Evolutionary conservation across 1,284 basidiomycete species (phyloP).

Genomic region (Hymenochaete sp.): DNA sequence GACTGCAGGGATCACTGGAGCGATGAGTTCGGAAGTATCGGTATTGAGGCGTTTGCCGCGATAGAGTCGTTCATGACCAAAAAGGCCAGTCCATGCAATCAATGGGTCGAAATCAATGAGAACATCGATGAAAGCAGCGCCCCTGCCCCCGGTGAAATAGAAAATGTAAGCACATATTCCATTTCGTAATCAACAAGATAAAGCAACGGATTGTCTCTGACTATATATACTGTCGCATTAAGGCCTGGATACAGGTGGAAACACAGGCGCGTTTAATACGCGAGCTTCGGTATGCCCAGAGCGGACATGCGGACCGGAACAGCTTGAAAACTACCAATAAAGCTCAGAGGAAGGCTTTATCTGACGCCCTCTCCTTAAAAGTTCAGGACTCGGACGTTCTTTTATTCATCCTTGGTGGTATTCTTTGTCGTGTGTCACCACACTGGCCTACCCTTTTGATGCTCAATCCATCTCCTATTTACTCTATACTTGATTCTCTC

Average conservation of each 20-base stretch:
- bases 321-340: slow-evolving; percentile 1
- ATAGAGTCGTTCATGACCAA: slow-evolving; percentile 13
- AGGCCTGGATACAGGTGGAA: background rate
- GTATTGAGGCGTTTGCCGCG: slow-evolving; percentile 11
- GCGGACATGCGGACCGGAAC: too few relatives aligned
- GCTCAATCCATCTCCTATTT: slow-evolving; percentile 17
- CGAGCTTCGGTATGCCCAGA: too few relatives aligned
- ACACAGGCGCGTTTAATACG: background rate
- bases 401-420: slow-evolving; percentile 16
- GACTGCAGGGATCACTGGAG: slow-evolving; percentile 3
- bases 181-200: too few relatives aligned
- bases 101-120: too few relatives aligned
- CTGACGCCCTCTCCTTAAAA: slow-evolving; percentile 1
- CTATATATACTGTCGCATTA: too few relatives aligned
- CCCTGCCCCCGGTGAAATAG: background rate
- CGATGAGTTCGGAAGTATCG: slow-evolving; percentile 6
- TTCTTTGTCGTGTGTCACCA: slow-evolving; percentile 7
- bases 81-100: slow-evolving; percentile 1
- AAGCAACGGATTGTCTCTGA: too few relatives aligned
- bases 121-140: too few relatives aligned
- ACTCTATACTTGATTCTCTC: slow-evolving; percentile 10
- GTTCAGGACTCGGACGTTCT: slow-evolving; percentile 9
- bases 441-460: slow-evolving; percentile 16
- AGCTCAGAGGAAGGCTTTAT: slow-evolving; percentile 4
- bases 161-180: too few relatives aligned